Base-by-base conservation (phyloP, 1,139 yeast species). In the Yamadazyma friedrichii region DNA sequence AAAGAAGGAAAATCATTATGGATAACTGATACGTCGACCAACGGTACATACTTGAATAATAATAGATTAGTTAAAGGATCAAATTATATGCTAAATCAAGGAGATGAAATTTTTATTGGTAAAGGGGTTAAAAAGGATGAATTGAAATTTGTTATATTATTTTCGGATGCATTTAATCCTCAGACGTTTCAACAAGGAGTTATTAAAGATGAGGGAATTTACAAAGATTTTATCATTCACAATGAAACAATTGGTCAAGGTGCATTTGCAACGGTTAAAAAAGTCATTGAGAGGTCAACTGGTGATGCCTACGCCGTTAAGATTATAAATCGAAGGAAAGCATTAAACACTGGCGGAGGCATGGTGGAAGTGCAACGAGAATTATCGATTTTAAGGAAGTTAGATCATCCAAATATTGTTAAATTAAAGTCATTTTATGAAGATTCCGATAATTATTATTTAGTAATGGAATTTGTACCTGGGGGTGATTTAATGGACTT, bases 401-500 rank as follows among this genome's bases (percentile, higher is more conserved):
- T 91, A 35, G 77, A 87, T 53, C 97, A 91, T 59, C 89, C 94
- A 4, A 81, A 89, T 47, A 87, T 93, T 33, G 97, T 91, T 8
- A 71, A 81, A 35, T 70, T 93, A 42, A 82, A 85, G 54, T 93
- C 89, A 8, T 88, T 86, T 53, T 89, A 82, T 57, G 96, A 89
- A 58, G 97, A 91, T 58, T 65, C 71, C 10, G 86, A 84, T 45
- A 80, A 78, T 53, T 88, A 88, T 60, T 93, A 88, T 58, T 71
- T 93, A 48, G 91, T 93, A 4, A 91, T 93, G 97, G 98, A 93
- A 57, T 84, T 84, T 52, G 94, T 93, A 15, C 84, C 95, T 1
- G 97, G 97, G 9, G 98, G 98, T n/a, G 98, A 93, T 60, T 67
- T 93, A 45, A 93, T 93, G 98, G 98, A 82, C 64, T 89, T 88